Evolutionary conservation across 2,329 filamentous ascomycete genomes (phyloP).

Genomic region (Cordyceps fumosorosea): DNA sequence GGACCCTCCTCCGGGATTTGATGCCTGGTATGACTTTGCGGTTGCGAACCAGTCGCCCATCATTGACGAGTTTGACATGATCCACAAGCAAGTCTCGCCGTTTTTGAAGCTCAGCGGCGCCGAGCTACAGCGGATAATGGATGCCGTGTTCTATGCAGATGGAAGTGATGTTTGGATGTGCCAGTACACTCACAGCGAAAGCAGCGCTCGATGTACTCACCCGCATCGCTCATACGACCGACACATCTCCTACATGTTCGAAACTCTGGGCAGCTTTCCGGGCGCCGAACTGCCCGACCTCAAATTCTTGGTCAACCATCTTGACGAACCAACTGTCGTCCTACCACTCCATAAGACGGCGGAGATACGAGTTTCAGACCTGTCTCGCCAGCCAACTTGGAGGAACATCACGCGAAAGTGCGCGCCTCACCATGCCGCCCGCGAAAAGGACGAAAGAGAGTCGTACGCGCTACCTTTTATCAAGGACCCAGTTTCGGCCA

Average conservation of each 20-base stretch:
- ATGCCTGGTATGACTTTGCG: slow-evolving; percentile 39
- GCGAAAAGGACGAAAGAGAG: slow-evolving; percentile 10
- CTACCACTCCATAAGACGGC: slow-evolving; percentile 12
- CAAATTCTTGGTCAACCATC: slow-evolving; percentile 38
- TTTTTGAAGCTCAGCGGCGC: slow-evolving; percentile 33
- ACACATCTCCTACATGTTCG: slow-evolving; percentile 26
- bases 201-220: slow-evolving; percentile 29
- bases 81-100: slow-evolving; percentile 33
- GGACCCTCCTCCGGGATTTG: slow-evolving; percentile 40
- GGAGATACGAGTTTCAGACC: slow-evolving; percentile 19
- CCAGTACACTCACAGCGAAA: slow-evolving; percentile 19
- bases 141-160: slow-evolving; percentile 17
- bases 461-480: slow-evolving; percentile 32
- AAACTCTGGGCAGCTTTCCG: slow-evolving; percentile 23
- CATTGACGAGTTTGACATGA: slow-evolving; percentile 45
- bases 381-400: slow-evolving; percentile 26
- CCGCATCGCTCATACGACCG: slow-evolving; percentile 26
- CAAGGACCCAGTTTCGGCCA: slow-evolving; percentile 19
- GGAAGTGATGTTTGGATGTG: slow-evolving; percentile 34
- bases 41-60: slow-evolving; percentile 31
- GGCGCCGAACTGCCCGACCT: slow-evolving; percentile 28
- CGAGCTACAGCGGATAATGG: slow-evolving; percentile 25
- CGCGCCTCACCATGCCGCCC: background rate
- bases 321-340: slow-evolving; percentile 42
- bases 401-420: slow-evolving; percentile 27